Evolutionary conservation across 2,329 filamentous ascomycete genomes (phyloP).

Genomic region (Metarhizium guizhouense): DNA sequence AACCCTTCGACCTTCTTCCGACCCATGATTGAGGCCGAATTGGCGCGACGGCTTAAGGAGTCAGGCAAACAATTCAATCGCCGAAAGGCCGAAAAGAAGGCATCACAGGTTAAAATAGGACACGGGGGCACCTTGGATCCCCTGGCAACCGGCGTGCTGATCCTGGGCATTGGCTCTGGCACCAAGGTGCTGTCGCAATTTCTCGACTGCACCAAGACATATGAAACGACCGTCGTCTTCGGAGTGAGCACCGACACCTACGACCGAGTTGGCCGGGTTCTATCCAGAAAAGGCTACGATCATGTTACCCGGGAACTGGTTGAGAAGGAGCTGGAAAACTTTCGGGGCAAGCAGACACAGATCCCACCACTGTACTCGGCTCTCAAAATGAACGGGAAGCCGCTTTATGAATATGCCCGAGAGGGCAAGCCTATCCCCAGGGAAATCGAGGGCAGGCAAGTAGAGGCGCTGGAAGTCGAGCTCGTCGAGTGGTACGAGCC

Average conservation of each 20-base stretch:
- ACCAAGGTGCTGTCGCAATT: conserved; percentile 78
- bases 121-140: conserved; percentile 95
- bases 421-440: conserved; percentile 79
- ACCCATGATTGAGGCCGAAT: conserved; percentile 63
- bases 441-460: conserved; percentile 72
- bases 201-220: conserved; percentile 82
- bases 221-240: conserved; percentile 83
- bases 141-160: conserved; percentile 84
- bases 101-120: conserved; percentile 78
- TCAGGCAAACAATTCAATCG: conserved; percentile 50
- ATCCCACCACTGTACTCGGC: conserved; percentile 89
- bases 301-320: conserved; percentile 75
- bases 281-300: conserved; percentile 64
- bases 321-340: conserved; percentile 64
- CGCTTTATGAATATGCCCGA: conserved; percentile 90
- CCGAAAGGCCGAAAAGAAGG: conserved; percentile 46
- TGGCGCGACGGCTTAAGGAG: conserved; percentile 45
- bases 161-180: conserved; percentile 76
- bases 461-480: conserved; percentile 70
- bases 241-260: conserved; percentile 91
- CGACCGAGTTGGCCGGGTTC: conserved; percentile 75
- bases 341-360: conserved; percentile 79
- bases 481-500: conserved; percentile 78
- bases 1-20: conserved; percentile 72
- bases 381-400: conserved; percentile 86